Percentiles rank a stretch among this genome's conserved stretches.
Evolutionary conservation across 495 filamentous ascomycete genomes (phyloP).

Genomic region (Hyaloscypha variabilis): DNA sequence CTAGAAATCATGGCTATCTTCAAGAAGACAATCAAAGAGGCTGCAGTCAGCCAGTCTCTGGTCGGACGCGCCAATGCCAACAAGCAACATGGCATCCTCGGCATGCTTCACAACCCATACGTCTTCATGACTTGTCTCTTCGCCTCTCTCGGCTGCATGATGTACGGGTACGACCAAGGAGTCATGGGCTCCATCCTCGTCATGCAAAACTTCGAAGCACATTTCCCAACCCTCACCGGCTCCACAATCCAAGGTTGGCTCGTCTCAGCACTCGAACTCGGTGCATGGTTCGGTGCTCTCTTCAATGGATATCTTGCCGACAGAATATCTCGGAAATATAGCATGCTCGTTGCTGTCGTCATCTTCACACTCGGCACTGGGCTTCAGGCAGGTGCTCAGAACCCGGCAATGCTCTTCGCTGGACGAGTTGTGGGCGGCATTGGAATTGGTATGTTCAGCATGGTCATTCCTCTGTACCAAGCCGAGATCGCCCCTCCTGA

Average conservation of each 20-base stretch:
- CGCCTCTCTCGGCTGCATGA: constrained; percentile 22
- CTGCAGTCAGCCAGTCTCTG: constrained; percentile 35
- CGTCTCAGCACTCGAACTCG: constrained; percentile 27
- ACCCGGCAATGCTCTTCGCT: constrained; percentile 60
- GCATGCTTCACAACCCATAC: constrained; percentile 43
- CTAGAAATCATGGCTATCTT: constrained; percentile 1
- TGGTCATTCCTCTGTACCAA: constrained; percentile 48
- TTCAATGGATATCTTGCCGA: constrained; percentile 64
- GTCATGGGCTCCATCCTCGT: constrained; percentile 18
- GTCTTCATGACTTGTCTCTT: constrained; percentile 40
- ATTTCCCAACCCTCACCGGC: constrained; percentile 34
- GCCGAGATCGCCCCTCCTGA: constrained; percentile 60
- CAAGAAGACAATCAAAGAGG: background rate
- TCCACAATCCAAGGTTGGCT: constrained; percentile 26
- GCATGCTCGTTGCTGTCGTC: constrained; percentile 55
- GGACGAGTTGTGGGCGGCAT: constrained; percentile 63
- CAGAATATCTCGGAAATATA: constrained; percentile 58
- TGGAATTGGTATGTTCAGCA: constrained; percentile 56
- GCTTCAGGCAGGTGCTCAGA: constrained; percentile 56
- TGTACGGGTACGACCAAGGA: constrained; percentile 27
- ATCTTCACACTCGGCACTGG: constrained; percentile 59
- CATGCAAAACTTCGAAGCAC: constrained; percentile 25
- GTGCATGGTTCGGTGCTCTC: constrained; percentile 46
- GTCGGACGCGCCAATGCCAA: constrained; percentile 41
- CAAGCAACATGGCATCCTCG: constrained; percentile 39